Evolutionary conservation across 306 rosid species (phyloP).

Genomic region (Cicer yamashitae): DNA sequence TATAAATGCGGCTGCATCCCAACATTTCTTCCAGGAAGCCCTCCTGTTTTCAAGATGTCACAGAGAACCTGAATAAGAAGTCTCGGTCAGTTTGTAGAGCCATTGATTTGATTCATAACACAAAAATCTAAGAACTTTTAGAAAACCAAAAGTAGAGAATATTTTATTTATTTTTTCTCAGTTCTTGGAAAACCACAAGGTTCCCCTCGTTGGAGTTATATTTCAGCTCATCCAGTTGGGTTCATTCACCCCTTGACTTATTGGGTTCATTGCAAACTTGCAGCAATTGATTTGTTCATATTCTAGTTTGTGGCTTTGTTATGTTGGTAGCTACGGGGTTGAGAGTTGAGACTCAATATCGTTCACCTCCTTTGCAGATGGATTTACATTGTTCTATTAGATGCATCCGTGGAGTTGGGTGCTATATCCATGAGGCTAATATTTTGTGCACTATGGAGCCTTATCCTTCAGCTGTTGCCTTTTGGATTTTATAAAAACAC

Average conservation of each 20-base stretch:
- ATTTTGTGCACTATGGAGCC: not conserved
- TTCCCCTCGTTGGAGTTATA: not conserved
- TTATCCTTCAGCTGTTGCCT: not conserved
- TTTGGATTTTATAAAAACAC: not conserved
- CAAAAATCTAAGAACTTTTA: constrained; percentile 20
- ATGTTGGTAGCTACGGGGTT: not conserved
- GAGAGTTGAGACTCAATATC: not conserved
- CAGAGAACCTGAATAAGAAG: constrained; percentile 72
- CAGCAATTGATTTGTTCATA: not conserved
- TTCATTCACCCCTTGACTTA: not conserved
- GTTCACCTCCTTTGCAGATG: not conserved
- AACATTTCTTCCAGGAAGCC: constrained; percentile 79
- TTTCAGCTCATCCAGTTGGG: not conserved
- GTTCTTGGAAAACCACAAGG: not conserved
- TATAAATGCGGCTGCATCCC: constrained; percentile 75
- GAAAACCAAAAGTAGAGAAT: constrained; percentile 6
- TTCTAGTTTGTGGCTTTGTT: not conserved
- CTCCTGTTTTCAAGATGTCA: constrained; percentile 89
- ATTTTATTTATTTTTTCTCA: not conserved
- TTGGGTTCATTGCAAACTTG: not conserved
- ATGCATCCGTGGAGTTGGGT: not conserved
- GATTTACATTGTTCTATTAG: not conserved
- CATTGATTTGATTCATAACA: constrained; percentile 16
- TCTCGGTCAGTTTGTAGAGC: constrained; percentile 37
- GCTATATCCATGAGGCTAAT: not conserved